Conservation (phyloP, 2,329 filamentous ascomycete genomes). For the Colletotrichum sp. region DNA sequence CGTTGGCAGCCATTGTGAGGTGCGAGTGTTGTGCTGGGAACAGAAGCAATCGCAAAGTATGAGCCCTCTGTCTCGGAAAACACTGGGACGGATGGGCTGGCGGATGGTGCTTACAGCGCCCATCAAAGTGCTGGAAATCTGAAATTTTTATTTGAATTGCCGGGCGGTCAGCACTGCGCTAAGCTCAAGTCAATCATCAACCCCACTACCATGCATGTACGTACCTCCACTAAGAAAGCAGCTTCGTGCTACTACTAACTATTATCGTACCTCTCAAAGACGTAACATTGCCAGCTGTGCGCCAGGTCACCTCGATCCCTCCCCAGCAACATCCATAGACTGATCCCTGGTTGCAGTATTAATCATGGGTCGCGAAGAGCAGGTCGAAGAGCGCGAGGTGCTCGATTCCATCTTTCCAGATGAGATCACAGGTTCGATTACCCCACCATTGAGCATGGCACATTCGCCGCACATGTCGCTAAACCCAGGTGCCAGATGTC, state of each 20-base stretch:
- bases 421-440: conserved; percentile 81
- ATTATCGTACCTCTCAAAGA: neutral
- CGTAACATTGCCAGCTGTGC: neutral
- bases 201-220: conserved; percentile 20
- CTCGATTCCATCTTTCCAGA: conserved; percentile 98
- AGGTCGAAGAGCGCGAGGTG: conserved; percentile 94
- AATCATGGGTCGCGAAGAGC: conserved; percentile 80
- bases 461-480: neutral
- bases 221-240: conserved; percentile 3
- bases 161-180: conserved; percentile 36
- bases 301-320: neutral
- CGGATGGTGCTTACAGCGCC: neutral
- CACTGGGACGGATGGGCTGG: neutral
- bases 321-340: neutral
- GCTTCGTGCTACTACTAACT: neutral
- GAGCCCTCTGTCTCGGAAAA: neutral
- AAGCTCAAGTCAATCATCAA: conserved; percentile 7
- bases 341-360: neutral
- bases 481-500: conserved; percentile 65
- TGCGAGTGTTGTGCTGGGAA: neutral
- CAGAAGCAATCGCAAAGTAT: conserved; percentile 2
- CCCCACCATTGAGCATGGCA: conserved; percentile 16
- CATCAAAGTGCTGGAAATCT: conserved; percentile 14
- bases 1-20: conserved; percentile 53
- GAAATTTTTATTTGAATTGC: conserved; percentile 33